Evolutionary conservation across 805 yeast genomes (phyloP), one percentile per base, ranked within the genome.

Genomic region (Deakozyma indianensis): DNA sequence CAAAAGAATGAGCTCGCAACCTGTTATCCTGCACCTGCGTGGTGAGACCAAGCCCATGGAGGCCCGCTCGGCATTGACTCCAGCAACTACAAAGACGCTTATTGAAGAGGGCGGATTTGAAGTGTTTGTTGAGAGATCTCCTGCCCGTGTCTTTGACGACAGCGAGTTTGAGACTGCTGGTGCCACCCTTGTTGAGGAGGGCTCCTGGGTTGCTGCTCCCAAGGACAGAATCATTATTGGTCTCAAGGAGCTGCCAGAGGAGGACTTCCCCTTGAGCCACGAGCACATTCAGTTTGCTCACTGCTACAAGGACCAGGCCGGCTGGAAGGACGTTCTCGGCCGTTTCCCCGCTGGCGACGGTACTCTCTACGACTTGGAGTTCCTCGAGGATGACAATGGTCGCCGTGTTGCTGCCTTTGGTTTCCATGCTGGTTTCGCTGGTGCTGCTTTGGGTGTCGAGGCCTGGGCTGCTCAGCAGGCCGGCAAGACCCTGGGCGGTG

Each of bases 341-440:
- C 77, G 99, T 64, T 92, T 87, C 70, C 94, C 94, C 44, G 80
- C 75, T 35, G 99, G 99, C 43, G 76, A 83, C 48, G 97, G 98
- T 55, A 73, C 76, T 14, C 74, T 92, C 53, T 92, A 92, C 62
- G 99, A 92, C 63, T 71, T 92, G 53, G 99, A 92, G 68, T 92
- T 92, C 61, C 71, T 92, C 62, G 94, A 84, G 64, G 86, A 92
- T 62, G 96, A 83, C 56, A 79, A 77, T 59, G 97, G 97, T 28
- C 83, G 98, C 72, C 83, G 99, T 68, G 99, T 92, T 23, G 99
- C 99, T 41, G 98, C 98, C 5, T 92, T 92, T 62, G 99, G 99
- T n/a, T 92, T 77, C 71, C 90, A 90, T 64, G 98, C 99, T 41
- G 99, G 99, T n/a, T 92, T 92, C 63, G 98, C 97, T 4, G 99